Evolutionary conservation across 73 alveolate genomes (phyloP).

Genomic region (Tetrahymena elliotti): DNA sequence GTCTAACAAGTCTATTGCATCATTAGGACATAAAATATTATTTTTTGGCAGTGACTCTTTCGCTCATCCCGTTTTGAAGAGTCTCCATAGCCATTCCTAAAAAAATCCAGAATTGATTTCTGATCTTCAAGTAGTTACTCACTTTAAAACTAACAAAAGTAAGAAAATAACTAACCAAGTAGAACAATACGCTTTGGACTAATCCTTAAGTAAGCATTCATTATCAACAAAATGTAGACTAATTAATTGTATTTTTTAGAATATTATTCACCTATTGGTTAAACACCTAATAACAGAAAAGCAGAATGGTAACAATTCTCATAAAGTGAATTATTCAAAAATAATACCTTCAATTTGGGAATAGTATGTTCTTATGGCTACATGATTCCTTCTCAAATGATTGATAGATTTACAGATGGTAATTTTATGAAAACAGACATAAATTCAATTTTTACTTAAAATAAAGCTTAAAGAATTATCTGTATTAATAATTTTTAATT

Average conservation of each 20-base stretch:
- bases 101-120: not conserved
- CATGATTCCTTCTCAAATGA: constrained; percentile 19
- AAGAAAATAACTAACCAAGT: not conserved
- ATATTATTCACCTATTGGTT: not conserved
- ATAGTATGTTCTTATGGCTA: constrained; percentile 29
- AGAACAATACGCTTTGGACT: not conserved
- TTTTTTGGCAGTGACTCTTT: not conserved
- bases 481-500: too few species aligned
- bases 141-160: not conserved
- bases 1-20: not conserved
- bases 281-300: not conserved
- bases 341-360: not conserved
- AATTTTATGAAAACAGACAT: not conserved
- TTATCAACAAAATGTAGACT: not conserved
- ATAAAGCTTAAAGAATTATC: too few species aligned
- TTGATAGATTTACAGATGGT: constrained; percentile 3
- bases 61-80: not conserved
- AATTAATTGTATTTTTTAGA: not conserved
- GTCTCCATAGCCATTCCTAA: not conserved
- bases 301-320: not conserved
- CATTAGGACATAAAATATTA: not conserved
- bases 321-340: not conserved
- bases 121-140: not conserved
- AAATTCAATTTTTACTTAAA: not conserved
- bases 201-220: not conserved